Evolutionary conservation across 2,329 filamentous ascomycete genomes (phyloP), one percentile per base, ranked within the genome.

Genomic region (Ascomycota sp.): DNA sequence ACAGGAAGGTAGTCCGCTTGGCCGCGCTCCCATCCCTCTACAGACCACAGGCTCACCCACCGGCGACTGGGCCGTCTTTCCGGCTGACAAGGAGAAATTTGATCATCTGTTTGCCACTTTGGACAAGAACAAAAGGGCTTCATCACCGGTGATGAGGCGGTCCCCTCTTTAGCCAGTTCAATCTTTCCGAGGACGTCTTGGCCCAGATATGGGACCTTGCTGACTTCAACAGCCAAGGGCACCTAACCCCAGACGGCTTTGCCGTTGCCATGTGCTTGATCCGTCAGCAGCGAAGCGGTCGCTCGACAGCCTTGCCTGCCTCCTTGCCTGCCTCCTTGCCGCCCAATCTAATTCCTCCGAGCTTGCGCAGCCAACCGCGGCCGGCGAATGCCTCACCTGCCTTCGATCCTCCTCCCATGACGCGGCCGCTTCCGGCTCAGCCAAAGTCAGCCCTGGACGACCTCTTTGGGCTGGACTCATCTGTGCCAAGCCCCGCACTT

Each of bases 251-350:
- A 41, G 89, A 98, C 40, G 85, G 93, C 43, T 98, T 98, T 47
- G 83, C 89, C 0, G 83, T 98, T 28, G 86, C 89, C 31, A 94
- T 98, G 85, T 91, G 91, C 47, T 63, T 98, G 30, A 94, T 98
- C 42, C 71, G 85, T 36, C 80, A 92, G 48, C 85, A 94, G 49
- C 69, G 85, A 31, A 77, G 67, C 38, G 76, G 74, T 36, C 70
- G 71, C 33, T 48, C n/a, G n/a, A n/a, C n/a, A n/a, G n/a, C n/a
- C n/a, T n/a, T n/a, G n/a, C n/a, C 57, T 21, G 56, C 55, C 25
- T 58, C 69, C 20, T 53, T 95, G 21, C 89, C 89, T 2, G 60
- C 75, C 15, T 65, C 69, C n/a, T 57, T 98, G 25, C 85, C 86
- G 8, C 60, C 74, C 0, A 85, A 76, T 40, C 59, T 95, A 24